phyloP scores from a whole-genome alignment of 2,329 filamentous ascomycete genomes.

The Aureobasidium melanogenum region DNA sequence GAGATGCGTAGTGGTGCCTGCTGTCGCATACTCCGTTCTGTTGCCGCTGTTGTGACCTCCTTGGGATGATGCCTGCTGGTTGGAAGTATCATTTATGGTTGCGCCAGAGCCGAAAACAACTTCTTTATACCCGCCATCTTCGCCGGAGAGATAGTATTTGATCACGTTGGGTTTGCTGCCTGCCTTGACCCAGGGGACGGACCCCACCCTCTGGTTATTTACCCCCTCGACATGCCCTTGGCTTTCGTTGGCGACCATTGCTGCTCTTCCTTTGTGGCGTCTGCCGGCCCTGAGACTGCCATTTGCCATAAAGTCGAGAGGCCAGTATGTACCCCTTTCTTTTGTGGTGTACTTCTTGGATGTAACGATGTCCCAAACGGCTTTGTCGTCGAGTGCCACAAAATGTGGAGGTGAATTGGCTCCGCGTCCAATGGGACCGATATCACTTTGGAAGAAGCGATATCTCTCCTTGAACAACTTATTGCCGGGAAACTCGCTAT shows the following conservation, averaged over 20 bases:
- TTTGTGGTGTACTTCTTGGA: conserved; percentile 23
- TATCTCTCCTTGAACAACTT: conserved; percentile 23
- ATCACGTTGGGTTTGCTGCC: conserved; percentile 14
- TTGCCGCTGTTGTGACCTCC: background rate
- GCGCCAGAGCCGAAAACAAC: background rate
- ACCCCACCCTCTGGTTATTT: conserved; percentile 14
- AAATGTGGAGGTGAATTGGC: conserved; percentile 27
- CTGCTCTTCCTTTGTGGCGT: conserved; percentile 31
- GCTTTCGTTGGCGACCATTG: conserved; percentile 17
- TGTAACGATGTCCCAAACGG: conserved; percentile 25
- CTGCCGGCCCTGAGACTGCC: conserved; percentile 26
- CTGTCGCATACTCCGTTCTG: background rate
- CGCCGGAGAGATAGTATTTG: conserved; percentile 23
- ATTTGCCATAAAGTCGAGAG: conserved; percentile 29
- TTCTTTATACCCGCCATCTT: conserved; percentile 7
- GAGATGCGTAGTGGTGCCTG: background rate
- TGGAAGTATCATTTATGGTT: background rate
- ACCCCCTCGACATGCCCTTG: conserved; percentile 13
- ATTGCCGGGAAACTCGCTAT: conserved; percentile 22
- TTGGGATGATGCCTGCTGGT: too few relatives aligned
- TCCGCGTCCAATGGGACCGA: conserved; percentile 21
- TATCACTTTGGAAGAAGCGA: conserved; percentile 30
- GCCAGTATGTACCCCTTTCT: conserved; percentile 25
- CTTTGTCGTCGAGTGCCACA: conserved; percentile 33
- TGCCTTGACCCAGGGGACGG: conserved; percentile 14